A percentile compares a stretch with the other conserved stretches of the same genome.
These are phyloP conservation scores for Leishmania lainsoni DNA, from an alignment of 208 protist species.

Conservation along the genomic window DNA sequence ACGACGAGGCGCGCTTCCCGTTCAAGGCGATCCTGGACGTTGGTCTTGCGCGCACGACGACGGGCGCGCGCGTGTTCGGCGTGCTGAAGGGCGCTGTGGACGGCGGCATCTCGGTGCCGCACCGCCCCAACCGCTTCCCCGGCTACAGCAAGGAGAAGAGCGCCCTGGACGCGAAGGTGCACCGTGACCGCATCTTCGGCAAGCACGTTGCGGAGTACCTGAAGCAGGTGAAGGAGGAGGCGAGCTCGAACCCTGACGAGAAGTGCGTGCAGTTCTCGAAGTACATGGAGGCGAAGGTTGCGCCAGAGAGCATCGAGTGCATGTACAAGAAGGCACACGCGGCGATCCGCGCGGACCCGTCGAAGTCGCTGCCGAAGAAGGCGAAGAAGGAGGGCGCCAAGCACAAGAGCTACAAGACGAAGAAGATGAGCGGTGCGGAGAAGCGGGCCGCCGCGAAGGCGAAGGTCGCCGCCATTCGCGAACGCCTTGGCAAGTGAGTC, in stretches of 20 bases:
- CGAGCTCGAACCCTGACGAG: slow-evolving; percentile 86
- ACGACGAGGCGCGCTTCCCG: slow-evolving; percentile 90
- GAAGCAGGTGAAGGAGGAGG: slow-evolving; percentile 95
- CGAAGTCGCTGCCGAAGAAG: slow-evolving; percentile 67
- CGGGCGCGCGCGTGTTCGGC: slow-evolving; percentile 95
- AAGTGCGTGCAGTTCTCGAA: slow-evolving; percentile 95
- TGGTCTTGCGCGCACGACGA: slow-evolving; percentile 97
- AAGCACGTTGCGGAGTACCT: slow-evolving; percentile 98
- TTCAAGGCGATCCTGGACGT: slow-evolving; percentile 98
- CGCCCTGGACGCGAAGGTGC: slow-evolving; percentile 91
- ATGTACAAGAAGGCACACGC: slow-evolving; percentile 96
- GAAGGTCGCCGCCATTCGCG: slow-evolving; percentile 63
- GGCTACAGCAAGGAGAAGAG: slow-evolving; percentile 94
- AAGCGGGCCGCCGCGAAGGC: slow-evolving; percentile 36
- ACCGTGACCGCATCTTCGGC: slow-evolving; percentile 97
- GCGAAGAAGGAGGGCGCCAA: slow-evolving; percentile 43
- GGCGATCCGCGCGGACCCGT: slow-evolving; percentile 94
- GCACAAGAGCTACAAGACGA: slow-evolving; percentile 58
- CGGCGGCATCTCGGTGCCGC: slow-evolving; percentile 98
- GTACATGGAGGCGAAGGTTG: slow-evolving; percentile 94
- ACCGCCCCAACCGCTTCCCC: slow-evolving; percentile 96
- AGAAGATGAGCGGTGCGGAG: slow-evolving; percentile 54
- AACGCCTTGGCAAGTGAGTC: slow-evolving; percentile 47
- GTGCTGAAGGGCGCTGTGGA: slow-evolving; percentile 97
- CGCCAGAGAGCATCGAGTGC: slow-evolving; percentile 92